These are phyloP conservation scores for Stephania yunnanensis DNA, from an alignment of 164 flowering plant species.

Conservation along the genomic window DNA sequence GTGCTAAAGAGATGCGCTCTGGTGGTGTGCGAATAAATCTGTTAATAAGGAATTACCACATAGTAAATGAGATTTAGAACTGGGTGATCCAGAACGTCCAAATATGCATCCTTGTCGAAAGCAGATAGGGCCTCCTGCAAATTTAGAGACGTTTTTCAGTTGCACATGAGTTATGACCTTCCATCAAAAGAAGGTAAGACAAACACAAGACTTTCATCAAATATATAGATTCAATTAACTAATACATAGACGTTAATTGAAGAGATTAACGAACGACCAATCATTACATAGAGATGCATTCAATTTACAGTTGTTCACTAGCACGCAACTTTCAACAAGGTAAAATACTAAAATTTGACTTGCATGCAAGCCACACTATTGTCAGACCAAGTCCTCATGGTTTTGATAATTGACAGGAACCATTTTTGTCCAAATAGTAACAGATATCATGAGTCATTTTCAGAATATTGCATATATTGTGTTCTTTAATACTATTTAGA, in stretches of 20 bases:
- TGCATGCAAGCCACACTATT: too few species aligned
- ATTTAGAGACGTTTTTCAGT: not conserved
- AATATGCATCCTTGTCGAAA: conserved; percentile 69
- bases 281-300: not conserved
- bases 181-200: not conserved
- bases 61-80: conserved; percentile 72
- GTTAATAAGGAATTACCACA: conserved; percentile 39
- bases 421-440: too few species aligned
- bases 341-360: too few species aligned
- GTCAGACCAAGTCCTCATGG: too few species aligned
- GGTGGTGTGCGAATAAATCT: not conserved
- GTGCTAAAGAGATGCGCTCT: not conserved
- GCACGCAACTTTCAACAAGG: too few species aligned
- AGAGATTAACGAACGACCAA: not conserved
- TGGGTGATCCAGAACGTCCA: conserved; percentile 86
- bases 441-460: too few species aligned
- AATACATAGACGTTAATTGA: too few species aligned
- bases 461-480: too few species aligned
- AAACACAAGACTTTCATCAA: not conserved
- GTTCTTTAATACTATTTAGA: too few species aligned
- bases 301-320: too few species aligned
- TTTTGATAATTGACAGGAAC: too few species aligned
- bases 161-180: not conserved
- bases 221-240: too few species aligned
- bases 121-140: conserved; percentile 77